Percentiles rank a stretch among this genome's conserved stretches.
These are phyloP conservation scores for Tirmania nivea DNA, from an alignment of 495 filamentous ascomycete genomes.

Conservation along the genomic window DNA sequence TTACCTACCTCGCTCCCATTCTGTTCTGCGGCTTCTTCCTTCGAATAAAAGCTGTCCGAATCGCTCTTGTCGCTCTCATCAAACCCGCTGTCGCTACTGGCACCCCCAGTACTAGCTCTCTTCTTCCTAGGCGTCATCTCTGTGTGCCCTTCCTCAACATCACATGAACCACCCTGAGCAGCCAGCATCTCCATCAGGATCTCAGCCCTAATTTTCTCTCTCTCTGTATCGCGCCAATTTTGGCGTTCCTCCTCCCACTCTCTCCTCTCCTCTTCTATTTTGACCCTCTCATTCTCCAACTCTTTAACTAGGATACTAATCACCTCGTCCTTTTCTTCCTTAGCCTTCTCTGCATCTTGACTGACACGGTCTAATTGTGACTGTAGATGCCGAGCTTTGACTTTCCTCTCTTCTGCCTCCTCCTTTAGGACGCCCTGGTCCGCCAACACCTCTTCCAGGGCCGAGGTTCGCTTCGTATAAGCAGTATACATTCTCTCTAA, in stretches of 20 bases:
- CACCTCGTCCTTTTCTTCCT: conserved; percentile 10
- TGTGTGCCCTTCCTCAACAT: not conserved
- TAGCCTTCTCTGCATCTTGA: conserved; percentile 5
- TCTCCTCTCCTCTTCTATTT: not conserved
- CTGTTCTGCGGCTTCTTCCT: too few relatives aligned
- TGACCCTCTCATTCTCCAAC: not conserved
- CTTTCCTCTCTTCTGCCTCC: conserved; percentile 7
- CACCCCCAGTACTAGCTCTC: not conserved
- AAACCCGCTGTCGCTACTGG: not conserved
- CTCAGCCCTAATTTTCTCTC: not conserved
- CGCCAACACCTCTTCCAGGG: conserved; percentile 7
- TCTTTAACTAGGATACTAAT: conserved; percentile 11
- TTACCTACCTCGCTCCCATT: too few relatives aligned
- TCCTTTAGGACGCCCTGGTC: conserved; percentile 7
- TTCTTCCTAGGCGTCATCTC: not conserved
- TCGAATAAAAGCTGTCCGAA: too few relatives aligned
- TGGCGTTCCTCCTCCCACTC: not conserved
- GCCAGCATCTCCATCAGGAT: not conserved
- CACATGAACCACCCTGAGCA: not conserved
- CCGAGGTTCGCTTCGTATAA: conserved; percentile 12
- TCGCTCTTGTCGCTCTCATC: not conserved
- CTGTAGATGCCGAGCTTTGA: conserved; percentile 10
- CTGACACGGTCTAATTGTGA: conserved; percentile 10
- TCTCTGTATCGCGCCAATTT: not conserved
- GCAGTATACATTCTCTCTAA: conserved; percentile 17